Base-by-base conservation (phyloP, 192 early-diverging fungal genomes). In the Umbelopsis isabellina region DNA sequence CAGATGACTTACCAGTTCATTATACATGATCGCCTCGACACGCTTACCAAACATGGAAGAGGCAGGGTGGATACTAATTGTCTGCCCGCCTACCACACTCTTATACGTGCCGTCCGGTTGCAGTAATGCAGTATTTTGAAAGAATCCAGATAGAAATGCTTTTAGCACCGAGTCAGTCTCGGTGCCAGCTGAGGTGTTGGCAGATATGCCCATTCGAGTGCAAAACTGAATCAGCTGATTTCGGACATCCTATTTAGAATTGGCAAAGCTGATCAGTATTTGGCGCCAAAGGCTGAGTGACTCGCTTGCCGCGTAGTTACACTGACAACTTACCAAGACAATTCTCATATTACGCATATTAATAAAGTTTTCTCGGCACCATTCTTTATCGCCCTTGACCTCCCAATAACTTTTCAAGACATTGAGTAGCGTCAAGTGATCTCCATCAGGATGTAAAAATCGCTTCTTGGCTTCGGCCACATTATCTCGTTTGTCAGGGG, bases 291-390 rank as follows among this genome's bases (percentile, higher is more conserved):
- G 16, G 16, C 15, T 30, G 55, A 25, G 55, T 61, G 27, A 35
- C 55, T 49, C 48, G 20, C 15, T 11, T 4, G 11, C 48, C 48
- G 0, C 6, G 48, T 6, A 41, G 37, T 9, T 6, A 9, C 37
- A 41, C 37, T 41, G 37, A 41, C 37, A 41, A 65, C 75, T 67
- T 67, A 89, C 90, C 79, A 93, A 72, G 4, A 93, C 93, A 73
- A 95, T 90, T 52, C 91, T 90, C 80, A 98, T 85, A 66, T 93
- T 90, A 30, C 97, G 81, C 8, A 79, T 83, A 75, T 94, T 96
- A 55, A 99, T 88, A 83, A 94, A 99, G 75, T 99, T 92, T 50
- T 95, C 90, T 37, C 83, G 75, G 78, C 96, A 99, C 97, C 97
- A 99, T 23, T 85, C 85, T 3, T 78, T 69, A 68, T 97, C 91